Base-by-base conservation (phyloP, 805 yeast species). In the Candida ulmi region DNA sequence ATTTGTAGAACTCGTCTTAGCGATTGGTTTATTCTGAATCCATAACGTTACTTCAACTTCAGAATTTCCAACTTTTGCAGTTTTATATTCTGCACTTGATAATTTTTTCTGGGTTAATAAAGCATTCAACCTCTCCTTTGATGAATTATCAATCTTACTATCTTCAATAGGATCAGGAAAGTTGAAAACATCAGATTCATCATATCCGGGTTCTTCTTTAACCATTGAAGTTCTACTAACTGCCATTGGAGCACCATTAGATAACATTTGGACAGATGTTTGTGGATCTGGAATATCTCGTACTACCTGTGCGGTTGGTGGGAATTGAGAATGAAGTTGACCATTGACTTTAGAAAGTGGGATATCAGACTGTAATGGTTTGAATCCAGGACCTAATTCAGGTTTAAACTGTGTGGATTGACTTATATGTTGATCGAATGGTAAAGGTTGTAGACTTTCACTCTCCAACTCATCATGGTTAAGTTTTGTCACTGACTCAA, bases 1-100 rank as follows among this genome's bases (percentile, higher is more conserved):
- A 21, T 46, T 50, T 1, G 49, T 45, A 4, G 45, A 37, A 17
- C 42, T 40, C 2, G 51, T 48, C 21, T 43, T 39, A 2, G 47
- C 46, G 24, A 48, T 31, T 15, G 48, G 45, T 4, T 35, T 26
- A 16, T 38, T 38, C 11, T 37, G 39, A 12, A 50, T 25, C 19
- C 11, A 39, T 28, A 52, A 48, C 8, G 42, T 34, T 5, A 50
- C 52, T 28, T 48, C 47, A 15, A 50, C 51, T 16, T 44, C 51
- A 2, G 52, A 38, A 18, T 43, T 43, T 7, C 37, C 41, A 3
- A 44, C 27, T 25, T 50, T 50, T 5, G 44, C 28, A 11, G 52
- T 50, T 26, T 42, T 44, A 31, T 48, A 50, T 16, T 43, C 50
- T 3, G 52, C 54, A 6, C 46, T 37, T 12, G 36, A 28, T 5